Conservation (phyloP, 2,329 filamentous ascomycete species). For the Sporothrix brasiliensis region DNA sequence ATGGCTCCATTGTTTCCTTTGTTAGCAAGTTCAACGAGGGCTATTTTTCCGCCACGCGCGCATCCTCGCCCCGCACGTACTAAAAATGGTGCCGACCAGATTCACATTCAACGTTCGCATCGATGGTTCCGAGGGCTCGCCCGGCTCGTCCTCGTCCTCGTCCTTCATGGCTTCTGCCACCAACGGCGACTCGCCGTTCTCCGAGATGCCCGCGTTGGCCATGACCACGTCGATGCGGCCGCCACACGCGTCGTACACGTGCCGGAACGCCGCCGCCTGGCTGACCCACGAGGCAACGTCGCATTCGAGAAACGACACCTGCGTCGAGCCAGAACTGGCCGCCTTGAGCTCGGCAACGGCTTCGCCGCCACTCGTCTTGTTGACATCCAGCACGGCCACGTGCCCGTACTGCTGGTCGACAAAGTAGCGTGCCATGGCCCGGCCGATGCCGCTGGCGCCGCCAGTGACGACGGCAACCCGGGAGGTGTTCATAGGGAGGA, state of each 20-base stretch:
- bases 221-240: conserved; percentile 50
- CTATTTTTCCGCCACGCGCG: neutral
- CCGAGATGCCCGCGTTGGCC: conserved; percentile 55
- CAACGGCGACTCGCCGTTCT: conserved; percentile 44
- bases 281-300: conserved; percentile 46
- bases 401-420: conserved; percentile 41
- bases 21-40: neutral
- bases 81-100: conserved; percentile 49
- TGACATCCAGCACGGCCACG: conserved; percentile 45
- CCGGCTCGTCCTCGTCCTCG: too few relatives aligned
- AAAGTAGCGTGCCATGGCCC: conserved; percentile 44
- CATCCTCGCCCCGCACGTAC: conserved; percentile 40
- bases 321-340: conserved; percentile 26
- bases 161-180: conserved; percentile 35
- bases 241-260: conserved; percentile 37
- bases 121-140: conserved; percentile 43
- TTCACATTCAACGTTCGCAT: conserved; percentile 47
- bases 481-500: conserved; percentile 15
- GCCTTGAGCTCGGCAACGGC: conserved; percentile 39
- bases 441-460: conserved; percentile 45
- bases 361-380: conserved; percentile 38
- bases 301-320: conserved; percentile 42
- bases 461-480: conserved; percentile 43
- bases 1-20: conserved; percentile 39
- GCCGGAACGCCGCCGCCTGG: conserved; percentile 41